These are phyloP conservation scores for Taphrina wiesneri DNA, from an alignment of 1,139 yeast genomes.

Conservation along the genomic window DNA sequence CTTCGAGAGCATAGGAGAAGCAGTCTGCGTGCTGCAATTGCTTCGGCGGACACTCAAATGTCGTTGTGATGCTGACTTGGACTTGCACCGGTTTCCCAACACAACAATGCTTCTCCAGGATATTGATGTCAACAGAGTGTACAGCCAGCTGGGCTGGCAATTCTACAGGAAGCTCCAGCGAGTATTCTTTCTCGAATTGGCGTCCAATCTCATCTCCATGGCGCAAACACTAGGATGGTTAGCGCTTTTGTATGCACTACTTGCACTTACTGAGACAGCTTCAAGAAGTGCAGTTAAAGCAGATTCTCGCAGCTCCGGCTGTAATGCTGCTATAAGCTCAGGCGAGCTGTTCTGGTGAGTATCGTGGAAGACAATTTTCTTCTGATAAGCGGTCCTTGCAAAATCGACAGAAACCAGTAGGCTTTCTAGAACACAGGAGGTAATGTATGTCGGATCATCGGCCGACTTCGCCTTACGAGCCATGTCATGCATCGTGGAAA, in stretches of 20 bases:
- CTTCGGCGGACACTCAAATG: neutral
- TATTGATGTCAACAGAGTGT: neutral
- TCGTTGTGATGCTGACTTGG: neutral
- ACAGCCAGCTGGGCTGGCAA: constrained; percentile 2
- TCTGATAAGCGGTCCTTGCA: neutral
- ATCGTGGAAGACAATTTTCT: neutral
- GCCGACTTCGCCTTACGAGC: neutral
- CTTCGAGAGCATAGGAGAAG: constrained; percentile 12
- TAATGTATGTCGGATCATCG: neutral
- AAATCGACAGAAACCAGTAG: neutral
- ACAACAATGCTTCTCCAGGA: neutral
- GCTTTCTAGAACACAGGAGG: neutral
- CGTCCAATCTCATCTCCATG: neutral
- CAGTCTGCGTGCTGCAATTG: neutral
- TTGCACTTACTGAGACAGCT: neutral
- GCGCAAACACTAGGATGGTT: neutral
- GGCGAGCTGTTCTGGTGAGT: neutral
- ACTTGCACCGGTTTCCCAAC: neutral
- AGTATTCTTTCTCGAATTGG: neutral
- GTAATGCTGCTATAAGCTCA: neutral
- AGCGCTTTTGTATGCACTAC: neutral
- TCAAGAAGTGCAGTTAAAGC: neutral
- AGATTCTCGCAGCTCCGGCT: neutral
- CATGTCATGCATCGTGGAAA: neutral
- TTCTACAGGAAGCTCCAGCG: constrained; percentile 1